Evolutionary conservation across 2,329 filamentous ascomycete species (phyloP), one percentile per base, ranked within the genome.

Genomic region (Aspergillus sp.): DNA sequence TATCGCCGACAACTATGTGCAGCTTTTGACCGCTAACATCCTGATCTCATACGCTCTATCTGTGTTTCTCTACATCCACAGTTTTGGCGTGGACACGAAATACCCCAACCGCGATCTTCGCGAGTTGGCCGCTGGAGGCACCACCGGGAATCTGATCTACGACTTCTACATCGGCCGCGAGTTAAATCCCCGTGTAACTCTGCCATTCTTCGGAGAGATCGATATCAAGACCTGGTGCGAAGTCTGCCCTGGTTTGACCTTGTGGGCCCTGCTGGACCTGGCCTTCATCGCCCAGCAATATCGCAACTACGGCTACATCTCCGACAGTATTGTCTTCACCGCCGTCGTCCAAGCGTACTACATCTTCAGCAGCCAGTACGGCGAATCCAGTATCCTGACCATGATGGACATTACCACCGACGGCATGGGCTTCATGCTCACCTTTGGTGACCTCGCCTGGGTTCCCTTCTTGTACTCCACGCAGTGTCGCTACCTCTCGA

Each of bases 151-250:
- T 74, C 76, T 92, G 62, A 76, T 96, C 37, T 96, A 96, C 74
- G 92, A 96, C 75, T 96, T 91, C 86, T 96, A 90, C 77, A 96
- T 96, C 63, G 92, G 93, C 11, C 90, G 93, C 27, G 93, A 96
- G 75, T 86, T 96, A 57, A 97, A 96, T 76, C 92, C 93, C 3
- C 90, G 91, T 49, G 75, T 95, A 56, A 85, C 59, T 17, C 59
- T 76, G 11, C 72, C 81, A 0, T 74, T 96, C 61, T 45, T 65
- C 55, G 52, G 64, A 23, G 49, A 88, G 90, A 68, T 96, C 52
- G 93, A 97, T 71, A 88, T 97, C 76, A 96, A 96, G 76, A 82
- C 87, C 60, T 96, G 87, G 74, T 89, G 89, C 72, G 93, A 96
- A 77, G 80, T 96, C 63, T 88, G 92, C 12, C 92, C 93, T 0